Evolutionary conservation across 2,329 filamentous ascomycete species (phyloP).

Genomic region (Aspergillus floridensis): DNA sequence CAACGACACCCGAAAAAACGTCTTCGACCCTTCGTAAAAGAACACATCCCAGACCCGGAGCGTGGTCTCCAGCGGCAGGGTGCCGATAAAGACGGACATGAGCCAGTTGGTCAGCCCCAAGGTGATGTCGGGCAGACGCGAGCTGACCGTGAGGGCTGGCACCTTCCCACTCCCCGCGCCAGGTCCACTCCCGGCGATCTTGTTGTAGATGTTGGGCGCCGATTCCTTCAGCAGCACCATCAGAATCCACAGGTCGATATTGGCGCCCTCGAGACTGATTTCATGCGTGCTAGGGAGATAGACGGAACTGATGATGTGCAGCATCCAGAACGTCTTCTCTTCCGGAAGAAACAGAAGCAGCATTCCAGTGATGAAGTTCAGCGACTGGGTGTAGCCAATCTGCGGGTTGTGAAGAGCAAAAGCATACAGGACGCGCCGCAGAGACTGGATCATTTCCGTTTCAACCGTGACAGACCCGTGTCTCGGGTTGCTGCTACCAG

Average conservation of each 20-base stretch:
- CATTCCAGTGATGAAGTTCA: constrained; percentile 91
- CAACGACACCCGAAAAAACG: constrained; percentile 85
- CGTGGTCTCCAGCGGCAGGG: constrained; percentile 85
- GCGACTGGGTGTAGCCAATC: constrained; percentile 92
- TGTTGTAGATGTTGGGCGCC: constrained; percentile 80
- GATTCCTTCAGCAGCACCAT: constrained; percentile 83
- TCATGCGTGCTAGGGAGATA: constrained; percentile 92
- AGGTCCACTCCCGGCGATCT: constrained; percentile 71
- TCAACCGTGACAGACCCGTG: constrained; percentile 52
- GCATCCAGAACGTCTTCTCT: constrained; percentile 87
- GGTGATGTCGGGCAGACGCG: constrained; percentile 79
- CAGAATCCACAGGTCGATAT: constrained; percentile 88
- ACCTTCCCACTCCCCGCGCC: constrained; percentile 37
- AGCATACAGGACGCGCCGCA: constrained; percentile 81
- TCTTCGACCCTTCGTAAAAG: constrained; percentile 93
- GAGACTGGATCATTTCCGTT: constrained; percentile 73
- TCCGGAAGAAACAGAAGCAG: constrained; percentile 87
- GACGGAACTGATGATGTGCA: constrained; percentile 85
- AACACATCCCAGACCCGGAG: constrained; percentile 93
- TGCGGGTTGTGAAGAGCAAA: constrained; percentile 88
- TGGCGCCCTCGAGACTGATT: constrained; percentile 83
- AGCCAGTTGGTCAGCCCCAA: constrained; percentile 95
- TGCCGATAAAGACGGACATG: constrained; percentile 95
- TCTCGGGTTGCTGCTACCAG: constrained; percentile 38
- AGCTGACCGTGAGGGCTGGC: constrained; percentile 43